phyloP scores from a whole-genome alignment of 208 protist genomes.

The Acanthamoeba healyi region DNA sequence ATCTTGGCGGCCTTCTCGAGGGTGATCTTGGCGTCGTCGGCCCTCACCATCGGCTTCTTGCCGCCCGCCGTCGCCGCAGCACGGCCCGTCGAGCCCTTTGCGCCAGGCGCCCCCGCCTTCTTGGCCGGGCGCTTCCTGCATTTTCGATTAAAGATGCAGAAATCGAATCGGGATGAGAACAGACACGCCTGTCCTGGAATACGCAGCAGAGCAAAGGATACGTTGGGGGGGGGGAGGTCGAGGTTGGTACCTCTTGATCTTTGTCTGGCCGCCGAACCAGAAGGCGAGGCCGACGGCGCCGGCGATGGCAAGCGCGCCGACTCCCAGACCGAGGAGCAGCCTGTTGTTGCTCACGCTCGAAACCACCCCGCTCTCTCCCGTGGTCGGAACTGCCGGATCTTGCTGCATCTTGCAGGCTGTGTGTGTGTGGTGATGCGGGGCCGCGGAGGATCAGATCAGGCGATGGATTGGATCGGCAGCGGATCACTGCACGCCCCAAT shows the following conservation, averaged over 20 bases:
- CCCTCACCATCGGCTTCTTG: conserved; percentile 21
- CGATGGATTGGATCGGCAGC: too few species aligned
- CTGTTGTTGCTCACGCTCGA: neutral
- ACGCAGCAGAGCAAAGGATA: too few species aligned
- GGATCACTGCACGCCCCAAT: too few species aligned
- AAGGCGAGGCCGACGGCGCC: neutral
- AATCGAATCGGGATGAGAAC: too few species aligned
- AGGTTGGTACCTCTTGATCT: conserved; percentile 37
- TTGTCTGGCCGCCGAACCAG: neutral
- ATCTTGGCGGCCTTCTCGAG: conserved; percentile 27
- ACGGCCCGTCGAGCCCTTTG: neutral
- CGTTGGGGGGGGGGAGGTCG: too few species aligned
- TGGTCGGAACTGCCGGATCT: neutral
- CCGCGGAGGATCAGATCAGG: too few species aligned
- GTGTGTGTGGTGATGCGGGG: too few species aligned
- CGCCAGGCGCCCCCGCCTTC: neutral
- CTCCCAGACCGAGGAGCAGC: neutral
- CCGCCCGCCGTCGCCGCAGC: neutral
- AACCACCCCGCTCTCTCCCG: neutral
- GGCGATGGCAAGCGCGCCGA: neutral
- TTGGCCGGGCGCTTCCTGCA: neutral
- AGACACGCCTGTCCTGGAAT: too few species aligned
- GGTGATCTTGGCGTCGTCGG: conserved; percentile 21
- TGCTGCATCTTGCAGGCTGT: conserved; percentile 20
- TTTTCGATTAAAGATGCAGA: too few species aligned